These are phyloP conservation scores for Psilocybe azurescens DNA, from an alignment of 768 basidiomycete genomes.

Conservation along the genomic window DNA sequence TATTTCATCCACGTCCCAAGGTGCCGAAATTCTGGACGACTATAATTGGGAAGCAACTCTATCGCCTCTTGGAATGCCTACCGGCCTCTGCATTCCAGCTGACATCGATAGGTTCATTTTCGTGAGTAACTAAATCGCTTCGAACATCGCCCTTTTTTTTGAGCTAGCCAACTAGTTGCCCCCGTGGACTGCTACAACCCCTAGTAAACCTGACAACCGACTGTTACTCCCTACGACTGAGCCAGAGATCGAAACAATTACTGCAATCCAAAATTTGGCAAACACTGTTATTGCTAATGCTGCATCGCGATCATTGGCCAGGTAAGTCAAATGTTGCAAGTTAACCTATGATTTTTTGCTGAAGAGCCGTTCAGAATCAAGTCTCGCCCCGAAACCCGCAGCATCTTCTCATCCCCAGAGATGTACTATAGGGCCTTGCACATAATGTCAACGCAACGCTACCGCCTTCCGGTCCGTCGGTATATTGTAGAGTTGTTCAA, in stretches of 20 bases:
- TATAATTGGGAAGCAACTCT: slow-evolving; percentile 92
- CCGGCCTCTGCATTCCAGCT: slow-evolving; percentile 90
- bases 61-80: slow-evolving; percentile 84
- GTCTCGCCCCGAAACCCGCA: slow-evolving; percentile 73
- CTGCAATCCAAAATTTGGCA: slow-evolving; percentile 90
- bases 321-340: slow-evolving; percentile 47
- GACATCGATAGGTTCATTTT: slow-evolving; percentile 81
- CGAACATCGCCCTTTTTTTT: neutral
- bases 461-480: slow-evolving; percentile 88
- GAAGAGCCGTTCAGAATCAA: slow-evolving; percentile 60
- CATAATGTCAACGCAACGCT: slow-evolving; percentile 87
- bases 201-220: slow-evolving; percentile 46
- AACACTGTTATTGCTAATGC: slow-evolving; percentile 97
- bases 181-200: slow-evolving; percentile 55
- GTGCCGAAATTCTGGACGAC: slow-evolving; percentile 92
- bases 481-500: slow-evolving; percentile 95
- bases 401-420: slow-evolving; percentile 76
- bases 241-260: slow-evolving; percentile 82
- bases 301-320: slow-evolving; percentile 88
- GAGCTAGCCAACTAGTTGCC: slow-evolving; percentile 59
- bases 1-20: slow-evolving; percentile 89
- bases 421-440: slow-evolving; percentile 88
- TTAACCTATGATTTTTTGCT: slow-evolving; percentile 6
- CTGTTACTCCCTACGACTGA: slow-evolving; percentile 70
- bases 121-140: slow-evolving; percentile 47